Evolutionary conservation across 352 stramenopile genomes (phyloP).

Genomic region (Plasmopara muralis): DNA sequence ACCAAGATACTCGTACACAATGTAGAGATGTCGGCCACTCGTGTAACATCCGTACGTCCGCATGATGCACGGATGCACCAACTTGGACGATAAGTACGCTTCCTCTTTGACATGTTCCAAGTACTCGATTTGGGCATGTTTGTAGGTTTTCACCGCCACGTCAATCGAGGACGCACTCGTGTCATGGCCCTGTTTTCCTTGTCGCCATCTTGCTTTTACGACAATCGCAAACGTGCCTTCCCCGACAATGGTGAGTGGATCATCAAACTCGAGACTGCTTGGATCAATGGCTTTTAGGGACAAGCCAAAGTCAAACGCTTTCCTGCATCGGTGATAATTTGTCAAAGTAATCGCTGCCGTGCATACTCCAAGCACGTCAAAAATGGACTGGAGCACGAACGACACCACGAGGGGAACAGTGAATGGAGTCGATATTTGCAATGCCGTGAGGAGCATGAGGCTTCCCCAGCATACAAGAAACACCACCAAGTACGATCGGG

Average conservation of each 20-base stretch:
- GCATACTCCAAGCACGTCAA: slow-evolving; percentile 58
- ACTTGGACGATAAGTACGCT: slow-evolving; percentile 68
- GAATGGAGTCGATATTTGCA: slow-evolving; percentile 29
- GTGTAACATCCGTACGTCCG: slow-evolving; percentile 82
- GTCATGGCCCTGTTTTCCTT: slow-evolving; percentile 39
- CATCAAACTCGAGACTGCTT: slow-evolving; percentile 70
- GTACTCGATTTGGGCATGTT: slow-evolving; percentile 66
- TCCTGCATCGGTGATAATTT: slow-evolving; percentile 65
- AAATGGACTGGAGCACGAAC: slow-evolving; percentile 57
- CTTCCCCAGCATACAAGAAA: slow-evolving; percentile 75
- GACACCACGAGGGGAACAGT: slow-evolving; percentile 25
- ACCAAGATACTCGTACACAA: slow-evolving; percentile 76
- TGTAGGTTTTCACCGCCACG: slow-evolving; percentile 80
- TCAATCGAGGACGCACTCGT: slow-evolving; percentile 43
- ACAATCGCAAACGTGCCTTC: slow-evolving; percentile 78
- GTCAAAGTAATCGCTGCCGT: slow-evolving; percentile 65
- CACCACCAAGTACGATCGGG: slow-evolving; percentile 57
- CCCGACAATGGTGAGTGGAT: slow-evolving; percentile 69
- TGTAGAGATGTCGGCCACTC: slow-evolving; percentile 70
- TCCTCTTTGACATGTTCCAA: slow-evolving; percentile 79
- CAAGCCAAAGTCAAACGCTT: slow-evolving; percentile 71
- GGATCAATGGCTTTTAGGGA: slow-evolving; percentile 75
- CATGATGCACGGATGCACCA: slow-evolving; percentile 78
- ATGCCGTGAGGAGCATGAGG: slow-evolving; percentile 52
- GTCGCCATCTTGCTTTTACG: slow-evolving; percentile 62